Percentiles rank a stretch among this genome's conserved stretches.
phyloP scores from a whole-genome alignment of 2,329 filamentous ascomycete species.

The Aureobasidium vineae region DNA sequence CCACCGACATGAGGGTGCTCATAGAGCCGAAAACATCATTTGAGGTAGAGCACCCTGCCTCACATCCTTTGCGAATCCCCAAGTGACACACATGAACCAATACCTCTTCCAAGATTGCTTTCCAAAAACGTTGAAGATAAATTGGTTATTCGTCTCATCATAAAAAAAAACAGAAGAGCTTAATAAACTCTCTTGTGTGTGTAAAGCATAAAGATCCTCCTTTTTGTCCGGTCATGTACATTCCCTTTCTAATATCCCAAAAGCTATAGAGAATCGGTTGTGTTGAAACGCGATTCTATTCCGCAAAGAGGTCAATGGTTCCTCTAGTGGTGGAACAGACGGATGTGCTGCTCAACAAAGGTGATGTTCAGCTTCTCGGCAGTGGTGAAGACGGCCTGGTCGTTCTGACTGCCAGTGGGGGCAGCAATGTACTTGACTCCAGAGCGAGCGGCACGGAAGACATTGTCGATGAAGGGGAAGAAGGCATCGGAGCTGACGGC shows the following conservation, averaged over 20 bases:
- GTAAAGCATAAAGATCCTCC: background rate
- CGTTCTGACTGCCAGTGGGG: conserved; percentile 86
- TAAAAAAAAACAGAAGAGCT: background rate
- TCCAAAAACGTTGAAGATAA: conserved; percentile 9
- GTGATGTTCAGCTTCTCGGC: conserved; percentile 89
- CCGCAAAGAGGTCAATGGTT: background rate
- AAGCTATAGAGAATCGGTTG: background rate
- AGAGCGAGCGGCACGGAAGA: conserved; percentile 84
- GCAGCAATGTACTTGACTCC: conserved; percentile 96
- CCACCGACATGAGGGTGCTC: too few relatives aligned
- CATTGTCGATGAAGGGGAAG: conserved; percentile 98
- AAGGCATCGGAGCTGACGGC: conserved; percentile 94
- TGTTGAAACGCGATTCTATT: conserved; percentile 1
- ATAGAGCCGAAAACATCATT: too few relatives aligned
- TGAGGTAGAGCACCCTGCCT: too few relatives aligned
- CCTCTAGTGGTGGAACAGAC: conserved; percentile 84
- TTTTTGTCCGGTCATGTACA: conserved; percentile 1
- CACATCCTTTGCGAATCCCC: too few relatives aligned
- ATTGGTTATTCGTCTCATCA: conserved; percentile 20
- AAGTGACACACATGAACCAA: too few relatives aligned
- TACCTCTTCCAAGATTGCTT: background rate
- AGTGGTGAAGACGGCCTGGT: conserved; percentile 76
- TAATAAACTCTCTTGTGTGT: background rate
- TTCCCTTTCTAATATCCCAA: background rate
- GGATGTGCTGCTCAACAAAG: conserved; percentile 91